Conservation (phyloP, 352 stramenopile species). For the Phytopythium montanum region DNA sequence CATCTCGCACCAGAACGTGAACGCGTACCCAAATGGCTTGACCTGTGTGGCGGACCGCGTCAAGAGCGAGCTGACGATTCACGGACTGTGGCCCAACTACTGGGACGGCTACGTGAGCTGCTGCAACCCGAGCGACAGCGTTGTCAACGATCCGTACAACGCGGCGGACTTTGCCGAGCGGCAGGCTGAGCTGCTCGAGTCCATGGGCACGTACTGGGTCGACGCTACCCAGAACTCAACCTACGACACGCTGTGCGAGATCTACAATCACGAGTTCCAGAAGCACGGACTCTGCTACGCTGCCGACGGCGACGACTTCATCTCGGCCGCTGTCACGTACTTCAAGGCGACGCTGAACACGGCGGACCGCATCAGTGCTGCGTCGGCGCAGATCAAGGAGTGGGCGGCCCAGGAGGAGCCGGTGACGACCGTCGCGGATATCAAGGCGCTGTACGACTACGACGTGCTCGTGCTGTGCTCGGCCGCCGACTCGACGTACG, state of each 20-base stretch:
- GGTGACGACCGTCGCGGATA: conserved; percentile 30
- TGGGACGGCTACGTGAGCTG: too few relatives aligned
- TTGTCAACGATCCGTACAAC: too few relatives aligned
- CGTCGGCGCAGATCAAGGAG: conserved; percentile 49
- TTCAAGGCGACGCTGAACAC: conserved; percentile 58
- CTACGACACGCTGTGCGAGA: conserved; percentile 68
- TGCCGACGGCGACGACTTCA: conserved; percentile 42
- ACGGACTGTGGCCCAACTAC: too few relatives aligned
- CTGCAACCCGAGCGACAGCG: too few relatives aligned
- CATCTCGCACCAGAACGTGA: too few relatives aligned
- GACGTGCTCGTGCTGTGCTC: conserved; percentile 69
- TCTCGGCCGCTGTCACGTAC: conserved; percentile 54
- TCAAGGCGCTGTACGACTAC: conserved; percentile 52
- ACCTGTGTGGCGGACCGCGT: too few relatives aligned
- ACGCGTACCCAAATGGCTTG: too few relatives aligned
- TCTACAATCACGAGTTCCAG: conserved; percentile 85
- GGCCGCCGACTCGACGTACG: conserved; percentile 33
- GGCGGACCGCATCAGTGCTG: conserved; percentile 25
- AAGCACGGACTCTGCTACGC: conserved; percentile 81
- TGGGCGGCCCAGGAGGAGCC: conserved; percentile 32
- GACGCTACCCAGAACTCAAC: conserved; percentile 49
- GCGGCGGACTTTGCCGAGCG: conserved; percentile 33
- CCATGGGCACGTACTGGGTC: conserved; percentile 64
- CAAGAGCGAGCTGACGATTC: too few relatives aligned
- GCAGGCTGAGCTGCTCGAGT: conserved; percentile 38